Conservation (phyloP, 2,329 filamentous ascomycete species). For the Claviceps citrina region DNA sequence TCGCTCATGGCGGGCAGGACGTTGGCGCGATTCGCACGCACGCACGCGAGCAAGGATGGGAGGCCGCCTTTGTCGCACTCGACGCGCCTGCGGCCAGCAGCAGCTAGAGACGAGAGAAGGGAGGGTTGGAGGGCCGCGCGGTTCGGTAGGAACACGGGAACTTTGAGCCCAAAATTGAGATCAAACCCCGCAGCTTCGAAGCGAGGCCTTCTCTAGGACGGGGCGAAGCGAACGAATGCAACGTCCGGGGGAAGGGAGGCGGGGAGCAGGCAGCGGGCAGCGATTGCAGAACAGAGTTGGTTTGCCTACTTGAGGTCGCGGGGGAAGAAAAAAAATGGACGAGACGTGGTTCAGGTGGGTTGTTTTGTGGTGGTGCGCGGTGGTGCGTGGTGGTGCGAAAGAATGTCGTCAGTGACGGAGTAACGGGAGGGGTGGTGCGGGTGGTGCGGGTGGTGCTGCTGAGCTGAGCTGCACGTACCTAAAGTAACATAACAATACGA, state of each 20-base stretch:
- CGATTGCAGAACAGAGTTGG: background rate
- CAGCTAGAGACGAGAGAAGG: background rate
- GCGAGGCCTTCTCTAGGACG: background rate
- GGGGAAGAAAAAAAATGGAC: conserved; percentile 8
- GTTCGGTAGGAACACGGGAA: no score
- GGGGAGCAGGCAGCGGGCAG: background rate
- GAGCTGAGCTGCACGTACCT: no score
- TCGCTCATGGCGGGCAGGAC: conserved; percentile 41
- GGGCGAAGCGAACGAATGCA: background rate
- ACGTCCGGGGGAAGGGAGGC: background rate
- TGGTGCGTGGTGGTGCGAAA: conserved; percentile 17
- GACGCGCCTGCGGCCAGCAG: background rate
- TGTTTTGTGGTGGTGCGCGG: no score
- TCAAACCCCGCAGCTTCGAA: background rate
- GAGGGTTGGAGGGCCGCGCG: background rate
- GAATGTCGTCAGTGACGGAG: conserved; percentile 23
- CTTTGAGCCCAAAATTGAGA: background rate
- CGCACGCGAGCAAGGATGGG: conserved; percentile 11
- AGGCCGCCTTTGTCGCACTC: background rate
- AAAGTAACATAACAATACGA: no score
- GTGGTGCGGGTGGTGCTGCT: background rate
- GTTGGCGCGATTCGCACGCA: conserved; percentile 25
- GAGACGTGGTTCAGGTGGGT: conserved; percentile 6
- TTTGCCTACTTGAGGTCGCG: background rate
- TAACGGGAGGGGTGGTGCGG: conserved; percentile 8